Percentiles rank a stretch among this genome's conserved stretches.
These are phyloP conservation scores for Leccinum subfulvum DNA, from an alignment of 1,284 basidiomycete genomes.

Conservation along the genomic window DNA sequence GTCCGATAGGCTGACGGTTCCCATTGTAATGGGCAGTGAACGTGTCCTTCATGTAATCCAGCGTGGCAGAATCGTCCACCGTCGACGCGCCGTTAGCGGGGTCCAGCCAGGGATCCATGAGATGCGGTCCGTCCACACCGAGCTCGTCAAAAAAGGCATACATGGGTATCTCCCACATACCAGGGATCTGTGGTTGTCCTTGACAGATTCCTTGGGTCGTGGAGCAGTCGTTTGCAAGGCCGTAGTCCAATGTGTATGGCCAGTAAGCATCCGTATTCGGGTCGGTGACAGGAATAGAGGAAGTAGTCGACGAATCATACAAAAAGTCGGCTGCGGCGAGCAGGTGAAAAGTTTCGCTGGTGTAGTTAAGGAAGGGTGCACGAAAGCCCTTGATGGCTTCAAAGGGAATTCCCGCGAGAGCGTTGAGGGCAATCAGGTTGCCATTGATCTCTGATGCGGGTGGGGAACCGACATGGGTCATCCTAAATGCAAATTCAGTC, in stretches of 20 bases:
- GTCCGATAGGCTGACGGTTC: constrained; percentile 5
- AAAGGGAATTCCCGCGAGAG: neutral
- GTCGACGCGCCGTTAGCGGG: neutral
- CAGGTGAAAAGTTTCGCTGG: constrained; percentile 1
- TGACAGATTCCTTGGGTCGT: constrained; percentile 57
- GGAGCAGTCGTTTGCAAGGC: constrained; percentile 79
- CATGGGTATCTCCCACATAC: constrained; percentile 9
- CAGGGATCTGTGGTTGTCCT: constrained; percentile 38
- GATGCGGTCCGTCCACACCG: neutral
- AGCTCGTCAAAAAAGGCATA: constrained; percentile 4
- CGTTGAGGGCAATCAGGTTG: constrained; percentile 6
- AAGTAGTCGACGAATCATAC: constrained; percentile 37
- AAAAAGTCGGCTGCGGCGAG: neutral
- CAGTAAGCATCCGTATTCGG: constrained; percentile 72
- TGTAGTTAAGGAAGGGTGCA: constrained; percentile 5
- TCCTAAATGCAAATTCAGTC: neutral
- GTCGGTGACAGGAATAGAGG: constrained; percentile 70
- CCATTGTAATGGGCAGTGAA: constrained; percentile 2
- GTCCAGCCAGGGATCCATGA: constrained; percentile 10
- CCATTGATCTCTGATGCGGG: constrained; percentile 5
- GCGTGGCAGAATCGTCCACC: constrained; percentile 2
- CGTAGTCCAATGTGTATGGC: constrained; percentile 74
- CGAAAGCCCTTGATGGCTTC: constrained; percentile 5
- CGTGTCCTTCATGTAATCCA: neutral
- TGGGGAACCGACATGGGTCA: constrained; percentile 4